A percentile compares a stretch with the other conserved stretches of the same genome.
These are phyloP conservation scores for Rosa multiflora DNA, from an alignment of 306 rosid genomes.

Conservation along the genomic window DNA sequence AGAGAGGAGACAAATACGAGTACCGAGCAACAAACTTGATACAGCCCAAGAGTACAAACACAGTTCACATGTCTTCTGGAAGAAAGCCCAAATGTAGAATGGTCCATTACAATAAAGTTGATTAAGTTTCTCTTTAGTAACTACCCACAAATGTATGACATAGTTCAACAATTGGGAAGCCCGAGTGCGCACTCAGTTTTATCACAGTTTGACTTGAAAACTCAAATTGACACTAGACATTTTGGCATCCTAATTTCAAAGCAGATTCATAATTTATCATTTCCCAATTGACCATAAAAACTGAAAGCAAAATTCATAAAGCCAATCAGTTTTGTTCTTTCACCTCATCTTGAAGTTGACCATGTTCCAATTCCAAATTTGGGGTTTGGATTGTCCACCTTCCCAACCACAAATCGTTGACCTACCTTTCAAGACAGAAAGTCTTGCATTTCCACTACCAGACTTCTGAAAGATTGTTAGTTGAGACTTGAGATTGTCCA, in stretches of 20 bases:
- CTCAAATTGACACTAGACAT: neutral
- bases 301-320: neutral
- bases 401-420: neutral
- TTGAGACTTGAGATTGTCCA: constrained; percentile 13
- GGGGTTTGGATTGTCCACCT: neutral
- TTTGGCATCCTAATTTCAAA: neutral
- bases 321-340: constrained; percentile 1
- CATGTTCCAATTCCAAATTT: neutral
- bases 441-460: constrained; percentile 5
- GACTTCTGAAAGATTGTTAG: constrained; percentile 5
- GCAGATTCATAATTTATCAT: neutral
- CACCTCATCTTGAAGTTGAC: neutral
- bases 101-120: neutral
- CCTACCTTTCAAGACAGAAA: constrained; percentile 19
- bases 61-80: neutral
- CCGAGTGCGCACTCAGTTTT: neutral
- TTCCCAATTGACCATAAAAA: neutral
- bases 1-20: too few relatives aligned
- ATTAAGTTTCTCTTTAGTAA: too few relatives aligned
- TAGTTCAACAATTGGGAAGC: neutral
- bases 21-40: neutral
- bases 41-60: neutral
- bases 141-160: neutral
- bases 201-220: neutral
- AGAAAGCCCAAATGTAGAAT: neutral